A percentile compares a stretch with the other conserved stretches of the same genome.
Evolutionary conservation across 2,329 filamentous ascomycete genomes (phyloP).

Genomic region (Pyricularia sp.): DNA sequence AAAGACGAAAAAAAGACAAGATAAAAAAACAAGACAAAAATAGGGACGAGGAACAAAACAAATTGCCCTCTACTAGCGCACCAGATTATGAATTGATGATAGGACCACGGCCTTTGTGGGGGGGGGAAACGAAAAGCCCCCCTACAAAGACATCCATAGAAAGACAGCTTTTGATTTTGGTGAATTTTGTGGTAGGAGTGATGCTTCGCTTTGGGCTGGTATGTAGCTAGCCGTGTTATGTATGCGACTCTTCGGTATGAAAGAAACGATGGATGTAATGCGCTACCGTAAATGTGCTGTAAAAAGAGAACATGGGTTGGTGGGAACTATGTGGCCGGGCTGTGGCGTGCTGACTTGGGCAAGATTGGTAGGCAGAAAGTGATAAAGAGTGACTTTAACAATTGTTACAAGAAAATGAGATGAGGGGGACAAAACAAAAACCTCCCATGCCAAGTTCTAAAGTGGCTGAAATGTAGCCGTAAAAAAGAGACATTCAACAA

Average conservation of each 20-base stretch:
- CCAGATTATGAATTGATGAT: not conserved
- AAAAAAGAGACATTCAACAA: not conserved
- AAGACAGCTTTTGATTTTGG: not conserved
- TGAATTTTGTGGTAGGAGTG: not conserved
- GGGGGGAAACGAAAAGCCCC: not conserved
- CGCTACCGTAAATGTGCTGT: not conserved
- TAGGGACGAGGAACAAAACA: not conserved
- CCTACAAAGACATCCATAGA: not conserved
- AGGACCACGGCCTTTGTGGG: not conserved
- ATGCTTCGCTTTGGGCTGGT: not conserved
- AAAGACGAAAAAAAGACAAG: not conserved
- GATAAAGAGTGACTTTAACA: not conserved
- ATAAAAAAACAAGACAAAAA: not conserved
- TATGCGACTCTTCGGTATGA: not conserved
- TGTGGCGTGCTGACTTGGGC: not conserved
- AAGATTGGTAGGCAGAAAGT: not conserved
- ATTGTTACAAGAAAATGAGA: not conserved
- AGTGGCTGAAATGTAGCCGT: not conserved
- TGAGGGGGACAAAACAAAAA: not conserved
- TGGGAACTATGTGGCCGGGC: not conserved
- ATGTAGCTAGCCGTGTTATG: not conserved
- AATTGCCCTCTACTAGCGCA: not conserved
- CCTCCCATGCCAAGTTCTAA: not conserved
- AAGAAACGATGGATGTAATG: not conserved
- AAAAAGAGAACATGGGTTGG: not conserved